phyloP scores from a whole-genome alignment of 2,329 filamentous ascomycete genomes.

The Hypoxylon sp. region DNA sequence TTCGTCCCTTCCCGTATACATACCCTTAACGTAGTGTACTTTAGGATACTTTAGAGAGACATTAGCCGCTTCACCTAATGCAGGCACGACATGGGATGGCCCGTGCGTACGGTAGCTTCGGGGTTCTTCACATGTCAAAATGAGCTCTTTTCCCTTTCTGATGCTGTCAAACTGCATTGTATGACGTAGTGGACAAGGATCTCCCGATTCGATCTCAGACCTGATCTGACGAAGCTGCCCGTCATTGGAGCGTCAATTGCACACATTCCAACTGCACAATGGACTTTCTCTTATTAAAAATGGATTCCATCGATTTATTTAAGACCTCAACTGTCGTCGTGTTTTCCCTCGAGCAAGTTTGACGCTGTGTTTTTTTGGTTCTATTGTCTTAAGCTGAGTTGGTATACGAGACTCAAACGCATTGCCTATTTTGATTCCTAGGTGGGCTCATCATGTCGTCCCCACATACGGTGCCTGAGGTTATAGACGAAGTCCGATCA shows the following conservation, averaged over 20 bases:
- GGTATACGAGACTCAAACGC: background rate
- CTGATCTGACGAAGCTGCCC: constrained; percentile 2
- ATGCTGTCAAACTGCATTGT: constrained; percentile 12
- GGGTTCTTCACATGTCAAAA: constrained; percentile 34
- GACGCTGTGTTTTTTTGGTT: constrained; percentile 4
- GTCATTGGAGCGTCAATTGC: constrained; percentile 28
- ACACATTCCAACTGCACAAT: background rate
- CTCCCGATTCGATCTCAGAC: constrained; percentile 12
- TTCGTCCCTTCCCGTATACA: background rate
- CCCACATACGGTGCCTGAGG: constrained; percentile 16
- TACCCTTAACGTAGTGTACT: background rate
- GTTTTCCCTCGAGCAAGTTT: background rate
- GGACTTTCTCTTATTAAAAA: constrained; percentile 18
- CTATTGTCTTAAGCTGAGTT: background rate
- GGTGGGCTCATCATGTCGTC: constrained; percentile 20
- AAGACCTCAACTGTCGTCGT: background rate
- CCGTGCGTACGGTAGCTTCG: constrained; percentile 9
- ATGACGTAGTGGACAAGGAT: constrained; percentile 42
- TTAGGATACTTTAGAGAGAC: too few relatives aligned
- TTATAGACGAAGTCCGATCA: constrained; percentile 13
- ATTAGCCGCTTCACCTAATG: constrained; percentile 21
- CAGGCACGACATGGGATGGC: constrained; percentile 18
- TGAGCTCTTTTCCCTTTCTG: background rate
- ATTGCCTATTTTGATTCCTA: background rate
- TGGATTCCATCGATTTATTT: constrained; percentile 1